phyloP scores from a whole-genome alignment of 2,329 filamentous ascomycete genomes.

The Colletotrichum sp. region DNA sequence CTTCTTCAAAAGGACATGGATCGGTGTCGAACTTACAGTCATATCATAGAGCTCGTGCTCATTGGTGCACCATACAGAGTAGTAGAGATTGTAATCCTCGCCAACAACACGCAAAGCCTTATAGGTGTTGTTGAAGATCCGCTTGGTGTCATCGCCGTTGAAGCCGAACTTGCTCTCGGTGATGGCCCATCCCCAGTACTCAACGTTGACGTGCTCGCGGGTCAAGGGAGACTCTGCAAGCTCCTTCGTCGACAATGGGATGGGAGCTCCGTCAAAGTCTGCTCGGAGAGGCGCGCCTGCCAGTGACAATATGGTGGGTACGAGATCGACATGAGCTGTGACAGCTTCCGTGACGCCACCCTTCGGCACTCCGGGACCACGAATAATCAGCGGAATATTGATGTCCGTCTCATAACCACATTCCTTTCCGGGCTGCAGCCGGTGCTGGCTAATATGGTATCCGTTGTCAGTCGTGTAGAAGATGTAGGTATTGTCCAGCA shows the following conservation, averaged over 20 bases:
- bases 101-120: slow-evolving; percentile 54
- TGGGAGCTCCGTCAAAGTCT: slow-evolving; percentile 57
- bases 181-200: slow-evolving; percentile 54
- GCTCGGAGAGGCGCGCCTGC: slow-evolving; percentile 36
- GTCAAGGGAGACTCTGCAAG: slow-evolving; percentile 22
- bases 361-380: slow-evolving; percentile 50
- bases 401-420: slow-evolving; percentile 59
- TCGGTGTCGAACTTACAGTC: slow-evolving; percentile 38
- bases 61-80: slow-evolving; percentile 61
- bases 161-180: slow-evolving; percentile 31
- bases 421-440: slow-evolving; percentile 55
- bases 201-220: slow-evolving; percentile 56
- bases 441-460: slow-evolving; percentile 59
- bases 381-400: slow-evolving; percentile 54
- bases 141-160: slow-evolving; percentile 25
- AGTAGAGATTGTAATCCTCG: slow-evolving; percentile 57
- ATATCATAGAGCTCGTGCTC: slow-evolving; percentile 56
- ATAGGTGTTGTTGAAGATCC: slow-evolving; percentile 55
- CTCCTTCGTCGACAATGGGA: slow-evolving; percentile 38
- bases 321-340: slow-evolving; percentile 59
- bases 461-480: slow-evolving; percentile 60
- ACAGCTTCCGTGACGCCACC: slow-evolving; percentile 41
- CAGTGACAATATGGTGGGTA: slow-evolving; percentile 56
- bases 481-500: slow-evolving; percentile 52
- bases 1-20: background rate